Conservation (phyloP, 768 basidiomycete species). For the Suillus brevipes region DNA sequence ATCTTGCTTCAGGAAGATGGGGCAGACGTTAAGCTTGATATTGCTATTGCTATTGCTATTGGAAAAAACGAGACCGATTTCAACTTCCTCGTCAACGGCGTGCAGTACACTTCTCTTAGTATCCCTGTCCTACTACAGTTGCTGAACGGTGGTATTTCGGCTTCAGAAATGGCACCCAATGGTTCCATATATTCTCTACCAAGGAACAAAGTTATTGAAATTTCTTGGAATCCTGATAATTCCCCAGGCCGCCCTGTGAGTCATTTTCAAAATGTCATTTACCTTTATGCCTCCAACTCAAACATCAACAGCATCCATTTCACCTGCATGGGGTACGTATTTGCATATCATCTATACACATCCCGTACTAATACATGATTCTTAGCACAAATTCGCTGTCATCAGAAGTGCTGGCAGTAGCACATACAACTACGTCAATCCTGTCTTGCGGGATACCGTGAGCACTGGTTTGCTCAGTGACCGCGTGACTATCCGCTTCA, state of each 20-base stretch:
- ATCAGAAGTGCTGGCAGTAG: not conserved
- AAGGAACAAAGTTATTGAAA: conserved; percentile 46
- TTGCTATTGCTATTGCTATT: conserved; percentile 32
- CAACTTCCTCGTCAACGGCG: conserved; percentile 32
- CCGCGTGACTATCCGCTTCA: not conserved
- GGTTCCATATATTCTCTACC: conserved; percentile 48
- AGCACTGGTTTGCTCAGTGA: not conserved
- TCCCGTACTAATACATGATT: not conserved
- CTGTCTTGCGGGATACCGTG: not conserved
- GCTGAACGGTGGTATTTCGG: conserved; percentile 38
- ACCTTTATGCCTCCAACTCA: not conserved
- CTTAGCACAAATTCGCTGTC: not conserved
- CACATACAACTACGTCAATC: not conserved
- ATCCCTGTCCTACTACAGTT: conserved; percentile 49
- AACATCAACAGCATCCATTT: conserved; percentile 23
- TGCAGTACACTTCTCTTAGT: conserved; percentile 36
- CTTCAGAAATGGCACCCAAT: conserved; percentile 38
- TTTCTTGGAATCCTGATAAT: conserved; percentile 20
- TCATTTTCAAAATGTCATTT: not conserved
- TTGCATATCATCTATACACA: not conserved
- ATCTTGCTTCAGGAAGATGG: not conserved
- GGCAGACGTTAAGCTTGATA: conserved; percentile 36
- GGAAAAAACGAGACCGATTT: conserved; percentile 28
- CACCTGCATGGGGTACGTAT: conserved; percentile 20
- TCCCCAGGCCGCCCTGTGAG: conserved; percentile 12